Conservation (phyloP, 2,329 filamentous ascomycete genomes). For the Beauveria medogensis region DNA sequence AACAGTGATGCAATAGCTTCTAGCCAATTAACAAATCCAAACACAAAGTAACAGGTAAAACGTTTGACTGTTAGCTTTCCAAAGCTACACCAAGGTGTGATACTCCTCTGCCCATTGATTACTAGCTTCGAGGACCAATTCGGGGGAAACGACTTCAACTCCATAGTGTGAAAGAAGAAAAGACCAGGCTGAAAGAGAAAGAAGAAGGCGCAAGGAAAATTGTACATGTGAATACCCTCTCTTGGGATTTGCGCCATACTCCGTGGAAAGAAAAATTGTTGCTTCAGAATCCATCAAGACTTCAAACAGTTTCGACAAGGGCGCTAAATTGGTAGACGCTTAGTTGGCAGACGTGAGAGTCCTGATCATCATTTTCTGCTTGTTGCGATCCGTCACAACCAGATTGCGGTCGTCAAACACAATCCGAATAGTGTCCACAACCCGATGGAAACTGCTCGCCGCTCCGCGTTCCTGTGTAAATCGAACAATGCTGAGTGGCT, state of each 20-base stretch:
- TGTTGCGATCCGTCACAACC: conserved; percentile 59
- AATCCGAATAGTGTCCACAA: conserved; percentile 67
- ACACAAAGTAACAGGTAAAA: conserved; percentile 11
- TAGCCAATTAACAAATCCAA: conserved; percentile 7
- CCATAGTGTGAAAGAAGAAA: neutral
- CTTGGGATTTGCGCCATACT: neutral
- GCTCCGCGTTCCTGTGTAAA: conserved; percentile 90
- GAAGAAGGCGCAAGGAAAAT: neutral
- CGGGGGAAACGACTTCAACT: neutral
- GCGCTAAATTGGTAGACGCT: conserved; percentile 13
- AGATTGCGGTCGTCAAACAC: conserved; percentile 58
- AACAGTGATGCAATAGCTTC: neutral
- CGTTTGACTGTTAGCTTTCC: conserved; percentile 1
- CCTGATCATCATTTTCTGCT: conserved; percentile 66
- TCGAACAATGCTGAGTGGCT: conserved; percentile 69
- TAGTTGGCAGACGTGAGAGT: conserved; percentile 44
- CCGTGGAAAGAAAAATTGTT: neutral
- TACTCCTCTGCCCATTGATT: conserved; percentile 3
- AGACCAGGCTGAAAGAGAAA: neutral
- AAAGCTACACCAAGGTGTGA: neutral
- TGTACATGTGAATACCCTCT: neutral
- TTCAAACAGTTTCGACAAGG: neutral
- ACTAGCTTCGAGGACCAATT: neutral
- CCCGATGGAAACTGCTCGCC: conserved; percentile 77
- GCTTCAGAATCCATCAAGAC: neutral